Evolutionary conservation across 2,329 filamentous ascomycete species (phyloP).

Genomic region (Penicillium vulpinum): DNA sequence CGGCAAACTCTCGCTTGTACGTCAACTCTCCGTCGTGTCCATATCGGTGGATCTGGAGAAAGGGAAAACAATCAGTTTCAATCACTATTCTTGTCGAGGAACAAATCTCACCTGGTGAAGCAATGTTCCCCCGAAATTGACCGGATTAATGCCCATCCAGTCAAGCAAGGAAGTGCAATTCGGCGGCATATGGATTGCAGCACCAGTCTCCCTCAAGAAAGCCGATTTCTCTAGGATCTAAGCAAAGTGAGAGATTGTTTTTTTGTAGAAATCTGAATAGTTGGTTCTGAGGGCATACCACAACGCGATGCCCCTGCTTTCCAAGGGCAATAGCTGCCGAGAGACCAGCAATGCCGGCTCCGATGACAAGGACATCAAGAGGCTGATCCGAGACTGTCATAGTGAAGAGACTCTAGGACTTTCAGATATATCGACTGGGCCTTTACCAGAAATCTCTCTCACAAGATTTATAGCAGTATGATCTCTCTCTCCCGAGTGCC

Average conservation of each 20-base stretch:
- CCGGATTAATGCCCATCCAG: slow-evolving; percentile 26
- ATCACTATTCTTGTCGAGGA: not conserved
- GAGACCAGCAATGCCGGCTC: slow-evolving; percentile 38
- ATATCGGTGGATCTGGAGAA: slow-evolving; percentile 22
- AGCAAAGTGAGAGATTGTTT: not conserved
- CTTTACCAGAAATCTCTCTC: not conserved
- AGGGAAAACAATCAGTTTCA: not conserved
- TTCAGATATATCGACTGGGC: not conserved
- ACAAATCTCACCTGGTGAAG: slow-evolving; percentile 19
- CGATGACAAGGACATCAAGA: slow-evolving; percentile 30
- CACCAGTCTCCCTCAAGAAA: slow-evolving; percentile 28
- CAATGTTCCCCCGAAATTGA: slow-evolving; percentile 26
- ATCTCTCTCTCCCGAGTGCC: not conserved
- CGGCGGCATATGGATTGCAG: slow-evolving; percentile 29
- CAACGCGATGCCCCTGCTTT: slow-evolving; percentile 35
- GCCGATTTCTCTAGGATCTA: slow-evolving; percentile 33
- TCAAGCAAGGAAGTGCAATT: slow-evolving; percentile 29
- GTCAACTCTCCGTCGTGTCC: slow-evolving; percentile 16
- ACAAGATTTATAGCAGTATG: not conserved
- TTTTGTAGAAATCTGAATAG: not conserved
- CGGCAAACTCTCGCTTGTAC: slow-evolving; percentile 18
- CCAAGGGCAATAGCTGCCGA: slow-evolving; percentile 35
- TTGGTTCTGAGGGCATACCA: slow-evolving; percentile 23
- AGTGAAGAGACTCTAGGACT: not conserved
- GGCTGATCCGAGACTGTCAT: not conserved